Percentiles rank a stretch among this genome's conserved stretches.
These are phyloP conservation scores for Cryptomeria japonica DNA, from an alignment of 75 land plant genomes.

Conservation along the genomic window DNA sequence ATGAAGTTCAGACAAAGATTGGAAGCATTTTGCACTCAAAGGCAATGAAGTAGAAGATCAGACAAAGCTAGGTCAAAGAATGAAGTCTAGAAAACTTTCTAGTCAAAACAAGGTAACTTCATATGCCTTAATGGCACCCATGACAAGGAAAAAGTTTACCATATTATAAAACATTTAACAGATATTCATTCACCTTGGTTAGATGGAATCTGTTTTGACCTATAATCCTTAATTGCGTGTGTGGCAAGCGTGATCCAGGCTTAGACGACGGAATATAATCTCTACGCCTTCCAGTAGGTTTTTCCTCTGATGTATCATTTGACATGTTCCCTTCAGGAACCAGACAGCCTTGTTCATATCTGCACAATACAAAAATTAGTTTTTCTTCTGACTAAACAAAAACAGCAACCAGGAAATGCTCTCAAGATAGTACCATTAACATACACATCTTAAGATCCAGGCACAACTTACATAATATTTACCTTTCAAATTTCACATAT, in stretches of 20 bases:
- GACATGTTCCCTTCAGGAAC: slow-evolving; percentile 28
- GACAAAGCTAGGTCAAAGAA: background rate
- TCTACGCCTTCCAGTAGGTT: slow-evolving; percentile 58
- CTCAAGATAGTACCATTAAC: background rate
- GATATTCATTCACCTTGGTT: background rate
- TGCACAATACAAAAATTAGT: slow-evolving; percentile 10
- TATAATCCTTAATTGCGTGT: slow-evolving; percentile 59
- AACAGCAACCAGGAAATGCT: background rate
- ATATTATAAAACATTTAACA: background rate
- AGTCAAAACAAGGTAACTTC: background rate
- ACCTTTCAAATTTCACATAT: background rate
- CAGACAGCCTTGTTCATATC: slow-evolving; percentile 76
- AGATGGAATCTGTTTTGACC: slow-evolving; percentile 12
- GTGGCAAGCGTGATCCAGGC: slow-evolving; percentile 89
- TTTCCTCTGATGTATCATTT: slow-evolving; percentile 14
- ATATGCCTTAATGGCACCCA: background rate
- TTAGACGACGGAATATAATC: slow-evolving; percentile 78
- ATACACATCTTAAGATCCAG: background rate
- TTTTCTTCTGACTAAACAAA: background rate
- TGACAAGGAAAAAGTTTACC: background rate
- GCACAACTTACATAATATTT: background rate
- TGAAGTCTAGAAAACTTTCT: background rate
- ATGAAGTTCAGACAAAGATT: background rate
- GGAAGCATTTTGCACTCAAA: background rate
- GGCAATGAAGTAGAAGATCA: background rate